Base-by-base conservation (phyloP, 805 yeast species). In the Candida ovalis region DNA sequence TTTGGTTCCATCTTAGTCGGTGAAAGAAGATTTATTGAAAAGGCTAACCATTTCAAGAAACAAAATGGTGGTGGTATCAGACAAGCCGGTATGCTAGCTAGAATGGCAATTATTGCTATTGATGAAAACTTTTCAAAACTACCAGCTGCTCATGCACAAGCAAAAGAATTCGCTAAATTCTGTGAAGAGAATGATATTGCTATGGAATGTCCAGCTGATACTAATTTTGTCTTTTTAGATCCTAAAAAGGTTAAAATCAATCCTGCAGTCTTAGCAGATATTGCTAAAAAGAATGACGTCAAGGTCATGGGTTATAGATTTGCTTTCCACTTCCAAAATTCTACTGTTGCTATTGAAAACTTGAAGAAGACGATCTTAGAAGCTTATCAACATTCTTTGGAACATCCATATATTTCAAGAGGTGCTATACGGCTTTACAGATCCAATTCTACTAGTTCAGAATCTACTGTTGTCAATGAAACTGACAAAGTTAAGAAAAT, bases 1-100 rank as follows among this genome's bases (percentile, higher is more conserved):
- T 81, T 89, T 61, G 97, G 97, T 3, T 84, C 94, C 19, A 78
- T 90, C 5, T 74, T 89, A 43, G 96, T 88, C 38, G 91, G 95
- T 41, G 71, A 73, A 42, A 59, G 64, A 35, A 69, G 71, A 42
- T 77, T 82, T 55, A 82, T 88, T 53, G 71, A 73, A 56, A 83
- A 80, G 60, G 86, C 91, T 43, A 83, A 81, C 64, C 94, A 89
- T 68, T 84, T 88, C 71, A 84, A 86, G 57, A 89, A 89, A 61
- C 96, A 89, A 69, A 78, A 80, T 55, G 97, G 97, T 63, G 96
- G 96, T 56, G 96, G 96, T 52, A 80, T 89, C 43, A 77, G 97
- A 64, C 97, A 89, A 68, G 75, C 86, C 37, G 96, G 96, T 47
- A 70, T 86, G 68, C 75, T 90, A 59, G 73, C 91, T 5, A 74